Base-by-base conservation (phyloP, 805 yeast genomes). In the Brettanomyces sp. region DNA sequence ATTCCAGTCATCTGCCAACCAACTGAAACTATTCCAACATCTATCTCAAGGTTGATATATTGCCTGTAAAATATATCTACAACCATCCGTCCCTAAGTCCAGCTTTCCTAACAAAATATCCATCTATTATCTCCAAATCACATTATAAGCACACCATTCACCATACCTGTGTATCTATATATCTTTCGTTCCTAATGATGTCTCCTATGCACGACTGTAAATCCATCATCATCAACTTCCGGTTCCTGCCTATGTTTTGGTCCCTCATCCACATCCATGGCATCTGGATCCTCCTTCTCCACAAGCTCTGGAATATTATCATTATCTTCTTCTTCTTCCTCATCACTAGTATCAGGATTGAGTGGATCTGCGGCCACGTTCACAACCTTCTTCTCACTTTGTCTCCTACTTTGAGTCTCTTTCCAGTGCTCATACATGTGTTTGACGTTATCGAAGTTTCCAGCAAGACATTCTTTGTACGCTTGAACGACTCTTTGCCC, bases 181-280 rank as follows among this genome's bases (percentile, higher is more conserved):
- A 18, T 18, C 1, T 18, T 18, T 18, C 18, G 18, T 72, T 57
- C 78, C 38, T 35, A 35, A 35, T 35, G 38, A 11, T 22, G 23
- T 13, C 41, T 80, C 58, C 77, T 81, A 56, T 81, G 88, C 3
- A 91, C 97, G 49, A 88, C 65, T 55, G 89, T 93, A 58, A 91
- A 91, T 1, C 98, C 99, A 59, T 91, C 98, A 33, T 91, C 98
- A 59, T 91, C 98, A 7, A 91, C 73, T 8, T 84, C 60, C 2
- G 95, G 95, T 9, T 73, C 85, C 30, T 64, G 38, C 28, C 41
- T 38, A 6, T 22, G n/a, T 18, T 38, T 23, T 22, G 28, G 41
- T 13, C 25, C 42, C 5, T 39, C 42, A 21, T 39, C 42, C n/a
- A 39, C 42, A 28, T 39, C 42, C 42, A 39, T 34, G 13, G 30